Percentiles rank a stretch among this genome's conserved stretches.
These are phyloP conservation scores for Daedalea quercina DNA, from an alignment of 768 basidiomycete species.

Conservation along the genomic window DNA sequence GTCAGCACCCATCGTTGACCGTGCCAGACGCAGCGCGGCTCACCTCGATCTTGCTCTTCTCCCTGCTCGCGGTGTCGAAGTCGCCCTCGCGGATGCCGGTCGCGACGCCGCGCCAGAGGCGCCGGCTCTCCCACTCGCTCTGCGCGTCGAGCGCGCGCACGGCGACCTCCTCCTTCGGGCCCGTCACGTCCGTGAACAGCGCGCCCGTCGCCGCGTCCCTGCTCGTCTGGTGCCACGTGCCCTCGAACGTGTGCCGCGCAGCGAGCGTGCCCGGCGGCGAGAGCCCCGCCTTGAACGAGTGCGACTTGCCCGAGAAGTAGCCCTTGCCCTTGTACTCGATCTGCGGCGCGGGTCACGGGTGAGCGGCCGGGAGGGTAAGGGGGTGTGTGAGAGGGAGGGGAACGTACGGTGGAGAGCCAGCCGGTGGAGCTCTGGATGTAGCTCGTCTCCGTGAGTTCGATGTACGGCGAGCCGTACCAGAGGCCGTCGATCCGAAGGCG, in stretches of 20 bases:
- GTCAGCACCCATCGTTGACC: not conserved
- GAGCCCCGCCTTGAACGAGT: slow-evolving; percentile 85
- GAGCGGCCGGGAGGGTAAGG: not conserved
- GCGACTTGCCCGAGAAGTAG: slow-evolving; percentile 90
- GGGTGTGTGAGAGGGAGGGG: not conserved
- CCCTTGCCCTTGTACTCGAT: slow-evolving; percentile 97
- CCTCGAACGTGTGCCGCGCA: slow-evolving; percentile 56
- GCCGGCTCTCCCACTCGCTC: slow-evolving; percentile 82
- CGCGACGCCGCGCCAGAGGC: slow-evolving; percentile 79
- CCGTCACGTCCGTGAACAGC: slow-evolving; percentile 71
- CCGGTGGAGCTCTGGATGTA: slow-evolving; percentile 70
- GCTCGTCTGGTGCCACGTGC: slow-evolving; percentile 71
- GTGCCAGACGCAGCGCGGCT: slow-evolving; percentile 13
- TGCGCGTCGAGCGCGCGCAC: slow-evolving; percentile 56
- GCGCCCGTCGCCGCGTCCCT: slow-evolving; percentile 42
- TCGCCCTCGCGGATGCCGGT: slow-evolving; percentile 89
- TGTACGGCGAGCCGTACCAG: slow-evolving; percentile 87
- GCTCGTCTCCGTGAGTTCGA: slow-evolving; percentile 80
- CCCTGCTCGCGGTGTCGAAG: slow-evolving; percentile 83
- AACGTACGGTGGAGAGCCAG: slow-evolving; percentile 43
- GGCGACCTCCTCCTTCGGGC: slow-evolving; percentile 68
- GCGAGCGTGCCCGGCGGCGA: slow-evolving; percentile 36
- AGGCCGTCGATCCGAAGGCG: slow-evolving; percentile 89
- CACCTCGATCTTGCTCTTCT: slow-evolving; percentile 91
- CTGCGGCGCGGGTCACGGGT: slow-evolving; percentile 1